Percentiles rank a stretch among this genome's conserved stretches.
These are phyloP conservation scores for Hordeum marinum DNA, from an alignment of 176 grass and related monocot species.

Conservation along the genomic window DNA sequence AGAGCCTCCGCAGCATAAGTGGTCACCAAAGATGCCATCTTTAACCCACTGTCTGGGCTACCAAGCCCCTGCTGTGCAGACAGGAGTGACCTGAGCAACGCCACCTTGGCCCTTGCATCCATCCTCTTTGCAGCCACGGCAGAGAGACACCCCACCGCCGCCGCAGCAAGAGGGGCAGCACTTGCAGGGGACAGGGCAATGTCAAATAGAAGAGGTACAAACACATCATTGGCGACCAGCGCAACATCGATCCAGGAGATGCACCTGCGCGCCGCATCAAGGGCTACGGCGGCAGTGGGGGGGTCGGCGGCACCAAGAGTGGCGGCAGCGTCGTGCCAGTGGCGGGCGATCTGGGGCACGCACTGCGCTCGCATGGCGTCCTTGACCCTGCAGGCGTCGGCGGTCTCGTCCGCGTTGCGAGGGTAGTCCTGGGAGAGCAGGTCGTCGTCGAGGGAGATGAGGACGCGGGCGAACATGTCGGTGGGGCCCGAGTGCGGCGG, in stretches of 20 bases:
- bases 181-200: slow-evolving; percentile 59
- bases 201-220: slow-evolving; percentile 85
- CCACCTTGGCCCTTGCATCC: slow-evolving; percentile 66
- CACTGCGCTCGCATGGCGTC: slow-evolving; percentile 91
- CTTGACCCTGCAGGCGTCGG: slow-evolving; percentile 72
- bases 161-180: slow-evolving; percentile 42
- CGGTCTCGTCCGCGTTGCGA: slow-evolving; percentile 41
- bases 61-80: slow-evolving; percentile 44
- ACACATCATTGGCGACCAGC: slow-evolving; percentile 78
- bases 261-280: slow-evolving; percentile 77
- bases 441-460: slow-evolving; percentile 73
- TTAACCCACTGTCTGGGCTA: slow-evolving; percentile 50
- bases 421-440: slow-evolving; percentile 91
- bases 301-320: slow-evolving; percentile 55
- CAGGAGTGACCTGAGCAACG: slow-evolving; percentile 62
- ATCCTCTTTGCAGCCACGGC: slow-evolving; percentile 80
- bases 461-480: slow-evolving; percentile 92
- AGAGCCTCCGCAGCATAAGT: slow-evolving; percentile 65
- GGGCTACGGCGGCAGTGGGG: slow-evolving; percentile 37
- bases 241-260: slow-evolving; percentile 90
- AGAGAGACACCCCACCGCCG: slow-evolving; percentile 64
- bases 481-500: slow-evolving; percentile 42
- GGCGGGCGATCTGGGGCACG: slow-evolving; percentile 81
- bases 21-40: slow-evolving; percentile 62
- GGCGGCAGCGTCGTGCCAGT: slow-evolving; percentile 65